Evolutionary conservation across 192 early-diverging fungal genomes (phyloP).

Genomic region (Podila verticillata): DNA sequence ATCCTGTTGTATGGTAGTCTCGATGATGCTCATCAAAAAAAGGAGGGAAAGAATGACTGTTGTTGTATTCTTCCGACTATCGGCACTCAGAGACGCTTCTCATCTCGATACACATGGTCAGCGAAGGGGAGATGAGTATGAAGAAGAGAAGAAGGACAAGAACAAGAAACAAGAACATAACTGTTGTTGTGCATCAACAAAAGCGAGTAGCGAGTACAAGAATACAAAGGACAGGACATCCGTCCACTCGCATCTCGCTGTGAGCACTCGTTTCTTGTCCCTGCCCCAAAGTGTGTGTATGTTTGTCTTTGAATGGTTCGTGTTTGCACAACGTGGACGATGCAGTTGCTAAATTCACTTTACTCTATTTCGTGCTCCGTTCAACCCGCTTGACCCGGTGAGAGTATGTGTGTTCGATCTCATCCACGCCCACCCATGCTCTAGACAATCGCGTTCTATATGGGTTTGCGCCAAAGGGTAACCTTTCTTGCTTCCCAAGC

Average conservation of each 20-base stretch:
- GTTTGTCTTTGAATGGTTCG: not conserved
- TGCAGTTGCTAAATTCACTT: not conserved
- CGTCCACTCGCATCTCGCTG: not conserved
- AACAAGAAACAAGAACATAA: not conserved
- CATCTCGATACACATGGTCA: no score
- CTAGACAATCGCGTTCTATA: not conserved
- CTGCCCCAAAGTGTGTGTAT: not conserved
- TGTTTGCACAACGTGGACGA: not conserved
- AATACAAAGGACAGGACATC: not conserved
- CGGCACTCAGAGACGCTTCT: no score
- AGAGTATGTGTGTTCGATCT: not conserved
- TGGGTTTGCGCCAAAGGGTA: no score
- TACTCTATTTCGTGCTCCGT: not conserved
- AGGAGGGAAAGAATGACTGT: no score
- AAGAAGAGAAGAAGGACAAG: not conserved
- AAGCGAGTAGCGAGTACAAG: not conserved
- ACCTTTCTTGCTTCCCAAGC: no score
- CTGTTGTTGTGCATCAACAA: no score
- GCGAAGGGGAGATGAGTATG: not conserved
- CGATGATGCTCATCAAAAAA: no score
- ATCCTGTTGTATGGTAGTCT: no score
- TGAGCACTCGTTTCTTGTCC: no score
- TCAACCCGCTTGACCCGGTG: not conserved
- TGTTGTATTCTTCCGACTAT: no score
- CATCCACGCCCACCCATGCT: not conserved